Evolutionary conservation across 257 asterid species (phyloP).

Genomic region (Parsonsia alboflavescens): DNA sequence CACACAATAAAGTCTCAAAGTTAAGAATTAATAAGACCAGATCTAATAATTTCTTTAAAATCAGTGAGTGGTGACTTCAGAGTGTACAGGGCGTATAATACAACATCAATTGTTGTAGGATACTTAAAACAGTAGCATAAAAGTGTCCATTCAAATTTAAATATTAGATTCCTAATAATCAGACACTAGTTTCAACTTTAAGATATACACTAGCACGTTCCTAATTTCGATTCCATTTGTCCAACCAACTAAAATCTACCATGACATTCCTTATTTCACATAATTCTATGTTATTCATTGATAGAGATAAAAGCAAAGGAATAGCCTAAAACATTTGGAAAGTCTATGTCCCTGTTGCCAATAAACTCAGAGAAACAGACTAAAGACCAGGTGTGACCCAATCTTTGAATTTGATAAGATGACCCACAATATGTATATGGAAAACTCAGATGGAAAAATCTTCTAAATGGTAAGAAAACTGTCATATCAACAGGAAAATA

Average conservation of each 20-base stretch:
- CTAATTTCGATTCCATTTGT: neutral
- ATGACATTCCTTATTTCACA: neutral
- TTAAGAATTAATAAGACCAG: neutral
- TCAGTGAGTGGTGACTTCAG: neutral
- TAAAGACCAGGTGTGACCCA: neutral
- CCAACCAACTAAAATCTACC: neutral
- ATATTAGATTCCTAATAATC: neutral
- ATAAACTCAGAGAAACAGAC: neutral
- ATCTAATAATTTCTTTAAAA: neutral
- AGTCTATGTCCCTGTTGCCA: neutral
- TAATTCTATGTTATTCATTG: neutral
- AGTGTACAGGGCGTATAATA: neutral
- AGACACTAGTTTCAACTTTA: neutral
- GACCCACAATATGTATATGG: neutral
- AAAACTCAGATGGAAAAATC: neutral
- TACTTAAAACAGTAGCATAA: neutral
- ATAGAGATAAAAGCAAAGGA: neutral
- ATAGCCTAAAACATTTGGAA: neutral
- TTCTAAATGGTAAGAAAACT: neutral
- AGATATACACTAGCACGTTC: neutral
- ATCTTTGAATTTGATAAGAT: neutral
- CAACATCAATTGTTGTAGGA: neutral
- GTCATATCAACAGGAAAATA: slow-evolving; percentile 16
- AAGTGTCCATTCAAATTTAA: slow-evolving; percentile 2
- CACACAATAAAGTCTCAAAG: slow-evolving; percentile 6